Conservation (phyloP, 495 filamentous ascomycete genomes). For the Cenococcum geophilum region DNA sequence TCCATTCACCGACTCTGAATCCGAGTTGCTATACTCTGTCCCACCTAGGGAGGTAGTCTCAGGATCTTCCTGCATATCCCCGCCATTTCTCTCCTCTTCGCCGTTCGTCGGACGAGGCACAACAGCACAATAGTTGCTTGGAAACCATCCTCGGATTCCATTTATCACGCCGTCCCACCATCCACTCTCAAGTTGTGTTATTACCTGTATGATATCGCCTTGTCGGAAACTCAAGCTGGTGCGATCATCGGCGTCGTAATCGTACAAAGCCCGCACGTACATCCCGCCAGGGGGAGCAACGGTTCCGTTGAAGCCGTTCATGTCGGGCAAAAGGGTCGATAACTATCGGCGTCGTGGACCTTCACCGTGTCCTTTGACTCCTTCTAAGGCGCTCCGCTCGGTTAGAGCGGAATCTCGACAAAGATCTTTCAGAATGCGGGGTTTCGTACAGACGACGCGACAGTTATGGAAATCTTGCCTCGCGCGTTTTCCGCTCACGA, state of each 20-base stretch:
- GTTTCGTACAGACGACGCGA: conserved; percentile 15
- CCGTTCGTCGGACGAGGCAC: conserved; percentile 58
- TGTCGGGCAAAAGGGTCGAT: conserved; percentile 30
- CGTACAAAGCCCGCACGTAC: conserved; percentile 93
- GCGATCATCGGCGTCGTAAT: conserved; percentile 93
- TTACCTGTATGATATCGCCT: conserved; percentile 94
- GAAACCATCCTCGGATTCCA: conserved; percentile 93
- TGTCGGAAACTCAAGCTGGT: conserved; percentile 94
- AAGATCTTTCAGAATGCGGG: neutral
- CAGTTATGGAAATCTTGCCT: conserved; percentile 3
- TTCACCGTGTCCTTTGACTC: conserved; percentile 18
- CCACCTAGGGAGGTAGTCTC: conserved; percentile 45
- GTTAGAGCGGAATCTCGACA: conserved; percentile 1
- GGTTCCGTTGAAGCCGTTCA: conserved; percentile 66
- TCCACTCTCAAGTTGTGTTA: conserved; percentile 93
- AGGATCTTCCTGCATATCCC: conserved; percentile 45
- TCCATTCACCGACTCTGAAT: conserved; percentile 48
- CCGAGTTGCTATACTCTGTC: conserved; percentile 55
- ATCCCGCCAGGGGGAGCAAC: conserved; percentile 66
- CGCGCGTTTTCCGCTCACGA: conserved; percentile 21
- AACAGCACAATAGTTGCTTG: conserved; percentile 93
- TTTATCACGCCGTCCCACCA: conserved; percentile 99
- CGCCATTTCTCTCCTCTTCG: conserved; percentile 35
- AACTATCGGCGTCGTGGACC: neutral
- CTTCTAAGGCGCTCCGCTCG: neutral